phyloP scores from a whole-genome alignment of 1,284 basidiomycete species.

The Xerocomus nothofagi region DNA sequence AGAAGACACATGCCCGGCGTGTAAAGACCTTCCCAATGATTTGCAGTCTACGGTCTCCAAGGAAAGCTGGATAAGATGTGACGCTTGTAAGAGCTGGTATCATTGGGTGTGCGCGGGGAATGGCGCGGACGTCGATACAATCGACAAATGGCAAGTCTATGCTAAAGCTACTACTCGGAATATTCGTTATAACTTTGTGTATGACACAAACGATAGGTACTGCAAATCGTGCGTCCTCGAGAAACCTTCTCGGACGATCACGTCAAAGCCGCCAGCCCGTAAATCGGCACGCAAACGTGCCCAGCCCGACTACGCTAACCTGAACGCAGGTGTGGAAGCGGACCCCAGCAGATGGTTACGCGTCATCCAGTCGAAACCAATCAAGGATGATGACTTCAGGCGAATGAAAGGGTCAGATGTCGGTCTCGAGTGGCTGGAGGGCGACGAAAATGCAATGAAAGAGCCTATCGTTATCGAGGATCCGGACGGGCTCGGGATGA shows the following conservation, averaged over 20 bases:
- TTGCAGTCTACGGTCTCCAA: constrained; percentile 42
- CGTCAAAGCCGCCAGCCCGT: constrained; percentile 71
- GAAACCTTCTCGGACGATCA: constrained; percentile 63
- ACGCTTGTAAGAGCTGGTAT: constrained; percentile 77
- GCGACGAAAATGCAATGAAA: constrained; percentile 65
- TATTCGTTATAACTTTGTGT: constrained; percentile 14
- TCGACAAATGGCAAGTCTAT: constrained; percentile 56
- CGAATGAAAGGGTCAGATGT: constrained; percentile 67
- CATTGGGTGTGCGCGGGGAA: constrained; percentile 80
- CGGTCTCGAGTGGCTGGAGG: constrained; percentile 69
- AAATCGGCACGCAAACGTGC: constrained; percentile 74
- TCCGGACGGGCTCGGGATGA: constrained; percentile 82
- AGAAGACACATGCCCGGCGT: constrained; percentile 47
- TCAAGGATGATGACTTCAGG: constrained; percentile 61
- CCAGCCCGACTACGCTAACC: constrained; percentile 73
- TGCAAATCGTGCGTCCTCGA: constrained; percentile 61
- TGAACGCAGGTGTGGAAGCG: constrained; percentile 61
- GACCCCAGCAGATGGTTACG: constrained; percentile 68
- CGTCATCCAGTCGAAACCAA: constrained; percentile 64
- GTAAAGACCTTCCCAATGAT: constrained; percentile 34
- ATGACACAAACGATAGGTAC: constrained; percentile 51
- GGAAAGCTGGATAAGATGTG: constrained; percentile 73
- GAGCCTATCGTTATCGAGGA: constrained; percentile 76
- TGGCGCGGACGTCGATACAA: constrained; percentile 57
- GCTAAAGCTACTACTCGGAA: constrained; percentile 14